Evolutionary conservation across 1,139 yeast species (phyloP), one percentile per base, ranked within the genome.

Genomic region (Pichia sp.): DNA sequence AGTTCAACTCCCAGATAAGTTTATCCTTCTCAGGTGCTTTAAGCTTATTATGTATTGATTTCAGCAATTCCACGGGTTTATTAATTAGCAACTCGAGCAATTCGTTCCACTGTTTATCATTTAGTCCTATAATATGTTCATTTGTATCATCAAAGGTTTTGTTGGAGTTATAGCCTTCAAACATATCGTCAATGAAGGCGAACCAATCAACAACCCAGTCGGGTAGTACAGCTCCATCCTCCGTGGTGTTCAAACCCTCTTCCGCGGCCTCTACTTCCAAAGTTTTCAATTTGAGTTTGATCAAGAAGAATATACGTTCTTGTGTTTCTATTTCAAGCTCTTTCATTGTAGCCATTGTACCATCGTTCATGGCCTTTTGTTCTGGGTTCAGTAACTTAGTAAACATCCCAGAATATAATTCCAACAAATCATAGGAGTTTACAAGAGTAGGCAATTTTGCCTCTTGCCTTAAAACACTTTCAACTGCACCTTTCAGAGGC

Each of bases 341-440:
- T 1, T 49, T 45, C 26, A 69, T 52, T n/a, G 64, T 60, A 3
- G 54, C 56, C 10, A 67, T 38, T 23, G 67, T 52, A 6, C 38
- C 45, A 8, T 44, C 47, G 5, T 59, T 61, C 44, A 26, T 40
- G 4, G 6, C 15, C 8, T 13, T 46, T 15, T 62, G 29, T 8
- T 57, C 36, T 1, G 64, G 42, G 34, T 58, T 47, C 6, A 68
- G 62, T 49, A 76, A 72, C 59, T 85, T 89, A 10, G 73, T 66
- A 63, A 85, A 85, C 87, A 90, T 89, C 60, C 85, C 67, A 32
- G 75, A 71, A 69, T 92, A 92, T 57, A 92, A 74, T 42, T 79
- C 84, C 45, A 92, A 73, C 34, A 89, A 74, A 56, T 81, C 82
- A 62, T 77, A 80, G 2, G 89, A 78, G 53, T 82, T 81, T 61